Base-by-base conservation (phyloP, 176 grass and related monocot species). In the Carex cristatella region DNA sequence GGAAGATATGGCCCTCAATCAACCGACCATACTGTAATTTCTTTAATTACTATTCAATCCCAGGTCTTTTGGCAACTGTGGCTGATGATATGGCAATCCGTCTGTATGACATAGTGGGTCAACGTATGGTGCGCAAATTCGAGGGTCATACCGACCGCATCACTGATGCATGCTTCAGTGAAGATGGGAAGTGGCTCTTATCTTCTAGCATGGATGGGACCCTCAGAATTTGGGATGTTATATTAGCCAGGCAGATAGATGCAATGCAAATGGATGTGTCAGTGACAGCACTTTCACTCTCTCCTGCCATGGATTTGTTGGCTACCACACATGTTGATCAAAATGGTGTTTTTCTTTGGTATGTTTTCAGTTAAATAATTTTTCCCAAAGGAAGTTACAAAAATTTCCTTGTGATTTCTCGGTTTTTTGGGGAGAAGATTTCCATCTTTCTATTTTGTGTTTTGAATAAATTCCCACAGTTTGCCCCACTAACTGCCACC, bases 311-410 rank as follows among this genome's bases (percentile, higher is more conserved):
- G 96, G 96, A 98, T 90, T 54, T 98, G 27, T 85, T 98, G 88
- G 95, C 93, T 42, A 98, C 95, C 46, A 90, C 95, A 53, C 95
- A 98, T 84, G 93, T 98, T 63, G 96, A 95, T 89, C 96, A 98
- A 86, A 98, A 95, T 89, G 96, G 96, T 13, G 83, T 98, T 51
- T 98, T 95, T 84, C 96, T 98, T 91, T 98, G 96, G 96, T 98
- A 90, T 80, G 68, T 65, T 88, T 88, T 3, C 53, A 33, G 30
- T 79, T 58, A 16, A 58, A 16, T n/a, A 4, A 23, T 23, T 48
- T 72, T 18, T 40, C 33, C 19, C 2, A 9, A 19, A 16, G 18
- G 38, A 72, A 18, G 8, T 16, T 19, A 10, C 4, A 70, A 42
- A 33, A 80, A 19, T 11, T 70, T 69, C 32, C 4, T 69, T 40